Evolutionary conservation across 1,139 yeast species (phyloP), one percentile per base, ranked within the genome.

Genomic region (Suhomyces bolitotheri): DNA sequence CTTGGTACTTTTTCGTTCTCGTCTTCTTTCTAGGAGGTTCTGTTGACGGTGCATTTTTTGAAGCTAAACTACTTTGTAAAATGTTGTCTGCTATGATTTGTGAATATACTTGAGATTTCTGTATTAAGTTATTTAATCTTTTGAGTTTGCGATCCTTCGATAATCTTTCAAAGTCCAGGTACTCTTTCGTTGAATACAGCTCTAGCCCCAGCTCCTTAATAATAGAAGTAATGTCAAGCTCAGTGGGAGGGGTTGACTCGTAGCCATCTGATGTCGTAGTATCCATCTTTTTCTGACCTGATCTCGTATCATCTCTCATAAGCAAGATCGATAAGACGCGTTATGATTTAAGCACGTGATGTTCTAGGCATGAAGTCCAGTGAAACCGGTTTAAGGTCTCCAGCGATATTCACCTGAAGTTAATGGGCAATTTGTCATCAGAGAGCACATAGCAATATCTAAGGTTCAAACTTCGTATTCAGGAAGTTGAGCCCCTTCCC

Each of bases 61-160:
- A 58, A 36, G 52, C 51, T 41, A 69, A 43, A 19, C 73, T 60
- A 34, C 73, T 64, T 43, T 75, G 79, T 33, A 80, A 54, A 34
- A 89, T 70, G 19, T 89, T 82, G 37, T 87, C 90, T 3, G 94
- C 80, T 37, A 90, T 82, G 47, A 89, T 87, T 41, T 80, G 76
- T 1, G 96, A 84, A 58, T 86, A 90, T 3, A 88, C 74, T 54
- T 87, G 89, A 13, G 96, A 85, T 53, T 84, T 82, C 51, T 84
- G 83, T 14, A 90, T 88, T 47, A 90, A 67, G 31, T 77, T 80
- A 46, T 84, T 75, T 33, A 90, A 64, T 39, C 87, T 69, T 37
- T 75, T 73, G 30, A 87, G 61, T 51, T 86, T 84, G 16, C 46
- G 51, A 25, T 64, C 62, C 31, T 48, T 53, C 3, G 74, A 61